Evolutionary conservation across 2,329 filamentous ascomycete genomes (phyloP), one percentile per base, ranked within the genome.

Genomic region (Neopestalotiopsis clavispora): DNA sequence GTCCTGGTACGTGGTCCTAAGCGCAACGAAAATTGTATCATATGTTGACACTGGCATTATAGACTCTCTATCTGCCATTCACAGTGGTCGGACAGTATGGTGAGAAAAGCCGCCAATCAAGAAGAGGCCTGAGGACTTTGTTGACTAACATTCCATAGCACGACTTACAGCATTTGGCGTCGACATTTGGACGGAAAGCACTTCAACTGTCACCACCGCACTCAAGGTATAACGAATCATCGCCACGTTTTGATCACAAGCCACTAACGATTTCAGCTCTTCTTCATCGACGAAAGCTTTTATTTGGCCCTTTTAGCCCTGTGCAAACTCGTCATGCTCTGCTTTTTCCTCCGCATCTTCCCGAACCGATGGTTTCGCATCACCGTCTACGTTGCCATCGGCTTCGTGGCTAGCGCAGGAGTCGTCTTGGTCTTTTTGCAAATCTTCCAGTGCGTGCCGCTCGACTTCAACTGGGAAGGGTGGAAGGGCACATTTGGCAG

Each of bases 361-460:
- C 72, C 73, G 7, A 73, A 77, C 49, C 67, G 65, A 17, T 66
- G 32, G 2, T 80, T 82, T 67, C 78, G 77, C 4, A 58, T 62
- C 4, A 69, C 72, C 4, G 72, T 74, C 1, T 75, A 72, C 64
- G 69, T 52, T 28, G 64, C 74, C 2, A 77, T 79, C 68, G 69
- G 42, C 4, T 75, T 75, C 49, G 74, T 80, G 32, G 68, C 34
- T n/a, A 4, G 75, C 2, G 74, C 76, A 2, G 75, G 75, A 6
- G 17, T 72, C 12, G 58, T 78, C 10, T 71, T 80, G n/a, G 63
- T 81, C 45, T 72, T 78, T 17, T 67, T 80, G 59, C 75, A 78
- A 65, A 73, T 80, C n/a, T 79, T 81, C 45, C 80, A 82, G 71
- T 81, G 80, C 71, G 58, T 73, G 1, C 80, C 80, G 1, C 71